These are phyloP conservation scores for Penicillium tannophilum DNA, from an alignment of 495 filamentous ascomycete species.

Conservation along the genomic window DNA sequence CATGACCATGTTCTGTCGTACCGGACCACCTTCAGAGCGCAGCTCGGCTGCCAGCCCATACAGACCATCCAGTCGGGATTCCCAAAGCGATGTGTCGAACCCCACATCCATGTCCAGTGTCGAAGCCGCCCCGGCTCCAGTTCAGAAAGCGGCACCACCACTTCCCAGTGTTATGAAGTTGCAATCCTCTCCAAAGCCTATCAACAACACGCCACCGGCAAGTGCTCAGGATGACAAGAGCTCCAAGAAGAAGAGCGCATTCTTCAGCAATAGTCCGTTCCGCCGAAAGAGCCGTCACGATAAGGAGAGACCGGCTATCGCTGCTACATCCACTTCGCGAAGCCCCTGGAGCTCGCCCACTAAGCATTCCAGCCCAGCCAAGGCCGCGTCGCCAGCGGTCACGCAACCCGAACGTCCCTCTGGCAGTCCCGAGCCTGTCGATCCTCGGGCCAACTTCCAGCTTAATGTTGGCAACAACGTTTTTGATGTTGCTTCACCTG, in stretches of 20 bases:
- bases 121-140: conserved; percentile 47
- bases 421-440: conserved; percentile 84
- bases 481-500: conserved; percentile 90
- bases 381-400: conserved; percentile 22
- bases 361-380: conserved; percentile 38
- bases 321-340: conserved; percentile 14
- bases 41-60: conserved; percentile 73
- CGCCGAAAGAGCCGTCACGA: conserved; percentile 86
- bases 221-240: conserved; percentile 57
- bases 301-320: conserved; percentile 62
- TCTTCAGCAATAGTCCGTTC: conserved; percentile 96
- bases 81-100: conserved; percentile 87
- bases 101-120: conserved; percentile 89
- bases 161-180: conserved; percentile 50
- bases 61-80: conserved; percentile 85
- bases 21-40: conserved; percentile 80
- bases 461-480: conserved; percentile 97
- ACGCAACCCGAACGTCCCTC: conserved; percentile 32
- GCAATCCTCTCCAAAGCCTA: conserved; percentile 69
- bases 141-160: conserved; percentile 16
- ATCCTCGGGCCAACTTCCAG: conserved; percentile 89
- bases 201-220: conserved; percentile 47
- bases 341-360: conserved; percentile 42
- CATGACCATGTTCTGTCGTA: conserved; percentile 98
- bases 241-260: conserved; percentile 84